Conservation (phyloP, 495 filamentous ascomycete genomes). For the Daldinia concentrica region DNA sequence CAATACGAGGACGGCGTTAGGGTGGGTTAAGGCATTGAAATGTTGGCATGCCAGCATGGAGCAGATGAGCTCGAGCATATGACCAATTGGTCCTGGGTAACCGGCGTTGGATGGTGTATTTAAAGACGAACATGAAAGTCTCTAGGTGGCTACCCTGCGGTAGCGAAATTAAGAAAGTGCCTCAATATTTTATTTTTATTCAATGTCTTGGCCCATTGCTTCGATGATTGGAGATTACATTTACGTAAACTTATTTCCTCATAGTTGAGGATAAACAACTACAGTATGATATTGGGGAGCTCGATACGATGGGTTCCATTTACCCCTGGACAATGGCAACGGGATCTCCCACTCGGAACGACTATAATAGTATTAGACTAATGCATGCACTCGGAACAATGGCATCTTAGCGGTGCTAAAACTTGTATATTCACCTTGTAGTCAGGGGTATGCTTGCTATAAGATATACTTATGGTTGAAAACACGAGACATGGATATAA, state of each 20-base stretch:
- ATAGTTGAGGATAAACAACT: too few relatives aligned
- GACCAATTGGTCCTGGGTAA: conserved; percentile 21
- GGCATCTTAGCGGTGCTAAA: neutral
- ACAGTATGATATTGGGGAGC: neutral
- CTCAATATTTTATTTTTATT: neutral
- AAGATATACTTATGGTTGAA: neutral
- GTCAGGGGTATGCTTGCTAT: neutral
- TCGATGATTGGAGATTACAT: neutral
- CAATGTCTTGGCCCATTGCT: neutral
- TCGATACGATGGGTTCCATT: too few relatives aligned
- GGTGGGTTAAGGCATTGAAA: conserved; percentile 33
- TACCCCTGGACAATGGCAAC: too few relatives aligned
- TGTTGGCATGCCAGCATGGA: conserved; percentile 23
- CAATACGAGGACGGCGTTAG: conserved; percentile 43
- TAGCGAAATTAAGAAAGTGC: conserved; percentile 1
- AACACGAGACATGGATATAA: neutral
- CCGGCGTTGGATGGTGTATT: conserved; percentile 36
- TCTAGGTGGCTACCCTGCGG: neutral
- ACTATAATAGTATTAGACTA: too few relatives aligned
- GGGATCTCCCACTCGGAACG: too few relatives aligned
- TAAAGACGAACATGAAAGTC: conserved; percentile 10
- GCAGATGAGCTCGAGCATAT: conserved; percentile 24
- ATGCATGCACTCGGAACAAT: neutral
- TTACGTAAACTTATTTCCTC: too few relatives aligned
- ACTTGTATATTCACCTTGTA: neutral